Evolutionary conservation across 1,284 basidiomycete genomes (phyloP).

Genomic region (Inonotus obliquus): DNA sequence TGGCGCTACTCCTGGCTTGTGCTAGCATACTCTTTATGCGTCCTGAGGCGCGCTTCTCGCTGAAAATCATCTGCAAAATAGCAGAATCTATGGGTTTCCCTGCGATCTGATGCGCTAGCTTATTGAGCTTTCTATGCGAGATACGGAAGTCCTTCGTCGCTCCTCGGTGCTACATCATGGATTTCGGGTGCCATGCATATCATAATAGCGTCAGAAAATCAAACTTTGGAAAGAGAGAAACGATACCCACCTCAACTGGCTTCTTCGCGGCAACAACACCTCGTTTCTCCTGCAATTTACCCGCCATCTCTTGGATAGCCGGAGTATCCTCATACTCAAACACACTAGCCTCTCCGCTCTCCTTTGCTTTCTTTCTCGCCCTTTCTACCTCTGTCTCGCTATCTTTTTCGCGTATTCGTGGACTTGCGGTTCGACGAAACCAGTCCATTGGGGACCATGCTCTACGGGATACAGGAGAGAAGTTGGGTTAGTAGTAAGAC

Average conservation of each 20-base stretch:
- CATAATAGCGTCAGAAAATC: too few relatives aligned
- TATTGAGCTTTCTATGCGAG: conserved; percentile 88
- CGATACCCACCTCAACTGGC: conserved; percentile 14
- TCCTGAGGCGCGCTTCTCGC: conserved; percentile 82
- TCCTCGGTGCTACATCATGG: conserved; percentile 69
- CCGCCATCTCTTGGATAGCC: background rate
- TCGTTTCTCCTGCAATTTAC: conserved; percentile 25
- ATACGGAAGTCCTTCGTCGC: conserved; percentile 91
- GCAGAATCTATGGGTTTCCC: conserved; percentile 90
- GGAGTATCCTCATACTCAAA: conserved; percentile 38
- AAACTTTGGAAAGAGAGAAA: background rate
- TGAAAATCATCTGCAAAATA: conserved; percentile 95
- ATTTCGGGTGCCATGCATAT: too few relatives aligned
- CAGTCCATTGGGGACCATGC: conserved; percentile 54
- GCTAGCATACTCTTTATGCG: conserved; percentile 87
- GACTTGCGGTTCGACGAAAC: conserved; percentile 55
- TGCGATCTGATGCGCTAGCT: conserved; percentile 82
- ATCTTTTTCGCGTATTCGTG: conserved; percentile 42
- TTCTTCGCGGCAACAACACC: conserved; percentile 20
- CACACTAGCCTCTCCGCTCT: conserved; percentile 49
- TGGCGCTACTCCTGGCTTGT: conserved; percentile 84
- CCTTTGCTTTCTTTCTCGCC: conserved; percentile 47
- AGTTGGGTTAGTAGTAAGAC: background rate
- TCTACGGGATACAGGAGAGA: conserved; percentile 20
- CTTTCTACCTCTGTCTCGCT: conserved; percentile 45